Percentiles rank a stretch among this genome's conserved stretches.
Conservation (phyloP, 1,139 yeast species). For the Scheffersomyces segobiensis region DNA sequence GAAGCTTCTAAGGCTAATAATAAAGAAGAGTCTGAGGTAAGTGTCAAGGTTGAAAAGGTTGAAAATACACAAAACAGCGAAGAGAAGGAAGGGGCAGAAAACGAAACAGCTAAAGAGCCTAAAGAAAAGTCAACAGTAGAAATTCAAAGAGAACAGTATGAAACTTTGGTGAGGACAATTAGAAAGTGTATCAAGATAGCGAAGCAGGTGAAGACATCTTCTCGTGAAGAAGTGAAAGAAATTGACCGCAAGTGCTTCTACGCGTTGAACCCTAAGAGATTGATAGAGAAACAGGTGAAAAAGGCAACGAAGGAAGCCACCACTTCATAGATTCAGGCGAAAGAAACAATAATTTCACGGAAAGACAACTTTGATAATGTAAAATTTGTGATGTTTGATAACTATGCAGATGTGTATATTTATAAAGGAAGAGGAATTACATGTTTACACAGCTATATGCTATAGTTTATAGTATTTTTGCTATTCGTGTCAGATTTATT, state of each 20-base stretch:
- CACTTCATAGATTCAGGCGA: not conserved
- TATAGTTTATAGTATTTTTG: no score
- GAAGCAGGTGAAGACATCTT: constrained; percentile 41
- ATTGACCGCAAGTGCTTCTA: constrained; percentile 66
- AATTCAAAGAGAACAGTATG: constrained; percentile 31
- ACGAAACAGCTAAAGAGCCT: constrained; percentile 1
- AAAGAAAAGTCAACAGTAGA: constrained; percentile 1
- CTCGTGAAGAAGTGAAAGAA: constrained; percentile 59
- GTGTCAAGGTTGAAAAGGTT: constrained; percentile 5
- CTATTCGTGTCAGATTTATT: not conserved
- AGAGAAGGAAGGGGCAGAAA: constrained; percentile 3
- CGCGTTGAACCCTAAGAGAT: constrained; percentile 57
- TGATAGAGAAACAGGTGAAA: constrained; percentile 43
- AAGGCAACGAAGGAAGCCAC: constrained; percentile 13
- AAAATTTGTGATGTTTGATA: no score
- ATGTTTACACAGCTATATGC: no score
- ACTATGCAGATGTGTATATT: not conserved
- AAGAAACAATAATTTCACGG: not conserved
- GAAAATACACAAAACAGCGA: constrained; percentile 1
- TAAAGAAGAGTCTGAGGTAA: constrained; percentile 18
- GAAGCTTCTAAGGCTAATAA: constrained; percentile 12
- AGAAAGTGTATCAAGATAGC: constrained; percentile 51
- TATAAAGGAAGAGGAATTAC: not conserved
- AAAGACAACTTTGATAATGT: not conserved
- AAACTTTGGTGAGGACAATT: constrained; percentile 44